Evolutionary conservation across 176 grass and related monocot species (phyloP).

Genomic region (Musa troglodytarum): DNA sequence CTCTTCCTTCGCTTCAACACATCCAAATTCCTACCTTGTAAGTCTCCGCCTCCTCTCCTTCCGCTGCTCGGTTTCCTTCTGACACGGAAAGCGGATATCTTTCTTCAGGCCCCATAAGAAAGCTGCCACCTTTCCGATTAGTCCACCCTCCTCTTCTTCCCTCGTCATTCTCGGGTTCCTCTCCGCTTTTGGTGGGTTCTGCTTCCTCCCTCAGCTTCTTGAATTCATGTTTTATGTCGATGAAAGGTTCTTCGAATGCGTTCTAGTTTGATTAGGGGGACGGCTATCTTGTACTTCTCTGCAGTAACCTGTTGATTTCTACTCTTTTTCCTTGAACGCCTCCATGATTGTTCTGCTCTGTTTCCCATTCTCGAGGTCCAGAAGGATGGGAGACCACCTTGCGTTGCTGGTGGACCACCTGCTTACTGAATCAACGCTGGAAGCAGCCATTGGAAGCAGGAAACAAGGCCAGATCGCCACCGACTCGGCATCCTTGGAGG

Average conservation of each 20-base stretch:
- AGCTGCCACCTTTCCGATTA: slow-evolving; percentile 4
- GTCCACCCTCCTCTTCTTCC: neutral
- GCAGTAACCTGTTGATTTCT: too few relatives aligned
- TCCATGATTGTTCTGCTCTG: neutral
- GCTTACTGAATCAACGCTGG: slow-evolving; percentile 50
- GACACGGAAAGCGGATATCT: neutral
- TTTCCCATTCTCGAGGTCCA: slow-evolving; percentile 1
- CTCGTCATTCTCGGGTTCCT: neutral
- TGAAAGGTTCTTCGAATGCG: neutral
- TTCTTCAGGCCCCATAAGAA: neutral
- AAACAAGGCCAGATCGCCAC: slow-evolving; percentile 18
- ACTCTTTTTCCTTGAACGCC: too few relatives aligned
- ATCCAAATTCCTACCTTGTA: slow-evolving; percentile 37
- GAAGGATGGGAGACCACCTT: slow-evolving; percentile 54
- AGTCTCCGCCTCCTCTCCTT: slow-evolving; percentile 32
- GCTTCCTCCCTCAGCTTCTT: neutral
- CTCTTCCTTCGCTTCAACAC: slow-evolving; percentile 31
- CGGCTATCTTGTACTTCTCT: neutral
- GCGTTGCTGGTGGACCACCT: slow-evolving; percentile 44
- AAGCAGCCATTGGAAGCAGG: slow-evolving; percentile 31
- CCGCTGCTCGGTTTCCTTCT: slow-evolving; percentile 7
- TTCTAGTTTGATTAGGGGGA: neutral
- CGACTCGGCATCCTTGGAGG: neutral
- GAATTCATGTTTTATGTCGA: too few relatives aligned
- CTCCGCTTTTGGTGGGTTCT: neutral